These are phyloP conservation scores for Amesomyces nigricolor DNA, from an alignment of 2,329 filamentous ascomycete species.

Conservation along the genomic window DNA sequence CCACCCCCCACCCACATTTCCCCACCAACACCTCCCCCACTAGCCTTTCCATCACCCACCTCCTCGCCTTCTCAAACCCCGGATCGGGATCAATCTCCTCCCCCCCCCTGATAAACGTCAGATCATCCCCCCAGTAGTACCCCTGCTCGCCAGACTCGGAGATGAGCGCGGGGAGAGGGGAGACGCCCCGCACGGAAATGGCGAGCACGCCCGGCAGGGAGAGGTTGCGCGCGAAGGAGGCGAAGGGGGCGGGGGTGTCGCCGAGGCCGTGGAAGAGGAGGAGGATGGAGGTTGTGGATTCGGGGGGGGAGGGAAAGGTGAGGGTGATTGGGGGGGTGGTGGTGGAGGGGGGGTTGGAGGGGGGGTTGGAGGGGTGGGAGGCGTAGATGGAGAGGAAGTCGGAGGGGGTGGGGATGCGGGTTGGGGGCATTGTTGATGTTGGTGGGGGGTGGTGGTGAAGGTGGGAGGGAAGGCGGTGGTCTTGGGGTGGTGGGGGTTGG, in stretches of 20 bases:
- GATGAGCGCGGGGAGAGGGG: conserved; percentile 61
- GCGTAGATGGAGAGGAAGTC: conserved; percentile 44
- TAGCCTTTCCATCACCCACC: conserved; percentile 45
- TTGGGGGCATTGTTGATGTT: conserved; percentile 36
- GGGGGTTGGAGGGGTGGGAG: conserved; percentile 33
- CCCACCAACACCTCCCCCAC: conserved; percentile 46
- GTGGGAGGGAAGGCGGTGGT: not conserved
- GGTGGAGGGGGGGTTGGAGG: conserved; percentile 28
- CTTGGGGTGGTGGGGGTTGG: not conserved
- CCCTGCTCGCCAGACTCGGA: conserved; percentile 28
- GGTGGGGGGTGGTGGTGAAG: not conserved
- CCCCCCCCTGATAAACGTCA: conserved; percentile 43
- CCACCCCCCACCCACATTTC: conserved; percentile 53
- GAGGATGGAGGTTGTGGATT: conserved; percentile 67
- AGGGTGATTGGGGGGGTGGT: conserved; percentile 19
- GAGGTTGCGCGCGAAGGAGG: conserved; percentile 61
- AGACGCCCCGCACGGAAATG: conserved; percentile 67
- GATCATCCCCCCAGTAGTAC: conserved; percentile 64
- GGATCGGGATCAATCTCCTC: conserved; percentile 57
- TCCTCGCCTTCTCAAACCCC: conserved; percentile 48
- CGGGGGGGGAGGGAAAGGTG: conserved; percentile 36
- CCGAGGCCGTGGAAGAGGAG: conserved; percentile 81
- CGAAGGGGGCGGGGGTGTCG: conserved; percentile 65
- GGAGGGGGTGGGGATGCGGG: conserved; percentile 44
- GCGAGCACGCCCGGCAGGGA: conserved; percentile 71